Base-by-base conservation (phyloP, 2,329 filamentous ascomycete genomes). In the Harringtonia lauricola region DNA sequence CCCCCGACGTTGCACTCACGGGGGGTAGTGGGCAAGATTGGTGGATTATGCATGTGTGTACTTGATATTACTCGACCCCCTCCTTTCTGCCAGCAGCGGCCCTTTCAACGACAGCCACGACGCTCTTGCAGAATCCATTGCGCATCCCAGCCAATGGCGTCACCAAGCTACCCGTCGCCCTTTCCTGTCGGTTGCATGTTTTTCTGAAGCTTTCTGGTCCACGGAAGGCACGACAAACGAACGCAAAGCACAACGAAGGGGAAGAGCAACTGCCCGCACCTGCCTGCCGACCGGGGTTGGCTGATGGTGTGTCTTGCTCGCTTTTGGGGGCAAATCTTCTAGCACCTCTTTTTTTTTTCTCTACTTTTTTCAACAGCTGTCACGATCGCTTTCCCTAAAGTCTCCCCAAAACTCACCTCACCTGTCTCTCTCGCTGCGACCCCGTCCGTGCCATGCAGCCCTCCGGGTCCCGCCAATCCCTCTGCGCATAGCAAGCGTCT, bases 61-160 rank as follows among this genome's bases (percentile, higher is more conserved):
- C 30, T 31, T 28, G 21, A 19, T 36, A 38, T 37, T 41, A 34
- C 30, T n/a, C 41, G 37, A 42, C 34, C 39, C n/a, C 36, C 45
- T 39, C 39, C 29, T 41, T 39, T 36, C 26, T 36, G 14, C 26
- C 42, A 17, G 24, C 34, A 47, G 58, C 34, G 29, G 36, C 50
- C 65, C 65, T 65, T 63, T 67, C 59, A 65, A 60, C 55, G 60
- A 57, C 57, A 65, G 66, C 67, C 67, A 70, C 67, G 67, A 68
- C 65, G 65, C 49, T 60, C 57, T 33, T 68, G 65, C 64, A 66
- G 62, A 53, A 55, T 51, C 57, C 55, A 54, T 50, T 45, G 43
- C 30, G 41, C 17, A 21, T 36, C 28, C 37, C 26, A 29, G 19
- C 51, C 51, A 53, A 53, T 53, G 34, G 36, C 33, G 15, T 15